Conservation (phyloP, 768 basidiomycete species). For the Coprinellus micaceus region DNA sequence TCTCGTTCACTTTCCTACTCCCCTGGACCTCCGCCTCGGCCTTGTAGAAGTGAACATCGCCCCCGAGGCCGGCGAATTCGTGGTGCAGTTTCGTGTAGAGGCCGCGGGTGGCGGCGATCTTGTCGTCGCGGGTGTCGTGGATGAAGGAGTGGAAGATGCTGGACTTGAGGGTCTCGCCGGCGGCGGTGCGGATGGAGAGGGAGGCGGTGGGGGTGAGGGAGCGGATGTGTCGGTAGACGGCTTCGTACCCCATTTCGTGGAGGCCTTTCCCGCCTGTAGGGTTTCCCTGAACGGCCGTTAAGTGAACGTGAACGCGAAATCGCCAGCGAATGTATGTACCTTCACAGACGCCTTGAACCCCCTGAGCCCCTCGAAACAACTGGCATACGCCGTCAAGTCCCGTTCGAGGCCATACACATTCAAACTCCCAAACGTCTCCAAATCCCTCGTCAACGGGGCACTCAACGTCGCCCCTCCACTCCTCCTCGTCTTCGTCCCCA, state of each 20-base stretch:
- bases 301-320: not conserved
- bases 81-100: constrained; percentile 58
- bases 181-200: constrained; percentile 81
- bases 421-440: constrained; percentile 69
- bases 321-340: constrained; percentile 60
- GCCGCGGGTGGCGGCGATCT: constrained; percentile 59
- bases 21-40: constrained; percentile 58
- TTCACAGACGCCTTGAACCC: constrained; percentile 67
- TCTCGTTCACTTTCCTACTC: too few relatives aligned
- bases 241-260: constrained; percentile 86
- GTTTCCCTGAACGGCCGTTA: constrained; percentile 29
- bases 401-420: constrained; percentile 70
- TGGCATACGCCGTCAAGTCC: constrained; percentile 78
- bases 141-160: constrained; percentile 75
- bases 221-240: constrained; percentile 70
- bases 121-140: constrained; percentile 73
- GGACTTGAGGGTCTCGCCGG: constrained; percentile 79
- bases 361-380: constrained; percentile 60
- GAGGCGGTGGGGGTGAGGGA: constrained; percentile 73
- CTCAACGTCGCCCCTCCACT: constrained; percentile 72
- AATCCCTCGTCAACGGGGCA: constrained; percentile 55
- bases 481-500: constrained; percentile 84
- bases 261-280: constrained; percentile 32
- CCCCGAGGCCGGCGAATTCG: constrained; percentile 64
- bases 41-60: constrained; percentile 76